Percentiles rank a stretch among this genome's conserved stretches.
phyloP scores from a whole-genome alignment of 1,284 basidiomycete genomes.

The Rhodotorula sp. region DNA sequence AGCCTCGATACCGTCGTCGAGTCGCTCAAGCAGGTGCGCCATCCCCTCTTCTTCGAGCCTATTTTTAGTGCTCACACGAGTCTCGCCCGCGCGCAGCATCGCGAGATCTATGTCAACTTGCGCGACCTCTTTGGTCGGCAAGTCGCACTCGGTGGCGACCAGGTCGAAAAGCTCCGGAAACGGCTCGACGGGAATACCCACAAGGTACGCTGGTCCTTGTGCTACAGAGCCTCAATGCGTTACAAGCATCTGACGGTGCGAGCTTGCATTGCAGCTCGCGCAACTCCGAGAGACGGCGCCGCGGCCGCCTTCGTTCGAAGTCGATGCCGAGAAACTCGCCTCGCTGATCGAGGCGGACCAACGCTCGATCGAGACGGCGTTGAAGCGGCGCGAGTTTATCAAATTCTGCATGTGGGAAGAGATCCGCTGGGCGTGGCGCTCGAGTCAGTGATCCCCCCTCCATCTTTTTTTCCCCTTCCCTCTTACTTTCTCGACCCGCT shows the following conservation, averaged over 20 bases:
- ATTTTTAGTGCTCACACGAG: conserved; percentile 42
- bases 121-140: conserved; percentile 79
- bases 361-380: conserved; percentile 30
- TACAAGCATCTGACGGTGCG: not conserved
- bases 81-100: conserved; percentile 59
- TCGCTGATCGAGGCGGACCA: conserved; percentile 35
- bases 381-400: conserved; percentile 38
- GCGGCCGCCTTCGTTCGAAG: conserved; percentile 13
- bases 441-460: conserved; percentile 21
- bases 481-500: no score
- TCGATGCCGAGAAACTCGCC: conserved; percentile 30
- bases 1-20: conserved; percentile 52
- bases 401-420: conserved; percentile 42
- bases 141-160: conserved; percentile 75
- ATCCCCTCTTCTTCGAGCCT: no score
- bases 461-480: not conserved
- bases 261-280: not conserved
- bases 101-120: conserved; percentile 81
- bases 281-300: conserved; percentile 6
- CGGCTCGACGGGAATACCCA: conserved; percentile 70
- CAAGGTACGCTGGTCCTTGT: conserved; percentile 51
- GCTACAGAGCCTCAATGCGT: no score
- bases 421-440: conserved; percentile 26
- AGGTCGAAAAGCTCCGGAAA: conserved; percentile 79
- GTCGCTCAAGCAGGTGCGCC: conserved; percentile 67